Evolutionary conservation across 2,329 filamentous ascomycete genomes (phyloP).

Genomic region (Escovopsis sp.): DNA sequence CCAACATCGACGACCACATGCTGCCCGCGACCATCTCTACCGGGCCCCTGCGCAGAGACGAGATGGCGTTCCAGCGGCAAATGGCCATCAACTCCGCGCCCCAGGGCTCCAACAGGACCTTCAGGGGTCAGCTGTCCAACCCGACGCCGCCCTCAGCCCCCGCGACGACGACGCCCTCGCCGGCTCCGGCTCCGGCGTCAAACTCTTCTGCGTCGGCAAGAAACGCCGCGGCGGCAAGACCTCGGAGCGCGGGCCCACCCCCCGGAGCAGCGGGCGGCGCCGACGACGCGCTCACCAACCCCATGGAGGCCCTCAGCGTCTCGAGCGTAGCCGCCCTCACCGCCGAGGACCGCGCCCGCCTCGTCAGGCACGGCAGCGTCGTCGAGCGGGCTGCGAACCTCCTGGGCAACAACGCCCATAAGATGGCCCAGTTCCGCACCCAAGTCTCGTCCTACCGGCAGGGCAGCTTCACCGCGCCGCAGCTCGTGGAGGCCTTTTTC

Average conservation of each 20-base stretch:
- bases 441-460: slow-evolving; percentile 67
- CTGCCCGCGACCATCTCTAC: slow-evolving; percentile 51
- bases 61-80: slow-evolving; percentile 82
- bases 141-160: slow-evolving; percentile 11
- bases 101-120: slow-evolving; percentile 63
- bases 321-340: slow-evolving; percentile 39
- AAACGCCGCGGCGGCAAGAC: slow-evolving; percentile 1
- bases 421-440: slow-evolving; percentile 62
- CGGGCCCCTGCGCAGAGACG: slow-evolving; percentile 69
- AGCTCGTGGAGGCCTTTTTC: slow-evolving; percentile 79
- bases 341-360: slow-evolving; percentile 67
- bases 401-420: slow-evolving; percentile 59
- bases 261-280: slow-evolving; percentile 9
- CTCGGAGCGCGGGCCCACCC: slow-evolving; percentile 8
- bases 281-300: slow-evolving; percentile 12
- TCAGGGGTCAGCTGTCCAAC: slow-evolving; percentile 65
- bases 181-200: slow-evolving; percentile 6
- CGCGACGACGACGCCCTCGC: slow-evolving; percentile 11
- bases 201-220: background rate
- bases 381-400: slow-evolving; percentile 73
- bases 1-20: slow-evolving; percentile 61
- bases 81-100: slow-evolving; percentile 84
- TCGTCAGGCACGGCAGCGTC: slow-evolving; percentile 68
- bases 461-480: slow-evolving; percentile 52
- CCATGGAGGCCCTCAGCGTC: slow-evolving; percentile 38